phyloP scores from a whole-genome alignment of 208 protist species.

The Leishmania tarentolae region DNA sequence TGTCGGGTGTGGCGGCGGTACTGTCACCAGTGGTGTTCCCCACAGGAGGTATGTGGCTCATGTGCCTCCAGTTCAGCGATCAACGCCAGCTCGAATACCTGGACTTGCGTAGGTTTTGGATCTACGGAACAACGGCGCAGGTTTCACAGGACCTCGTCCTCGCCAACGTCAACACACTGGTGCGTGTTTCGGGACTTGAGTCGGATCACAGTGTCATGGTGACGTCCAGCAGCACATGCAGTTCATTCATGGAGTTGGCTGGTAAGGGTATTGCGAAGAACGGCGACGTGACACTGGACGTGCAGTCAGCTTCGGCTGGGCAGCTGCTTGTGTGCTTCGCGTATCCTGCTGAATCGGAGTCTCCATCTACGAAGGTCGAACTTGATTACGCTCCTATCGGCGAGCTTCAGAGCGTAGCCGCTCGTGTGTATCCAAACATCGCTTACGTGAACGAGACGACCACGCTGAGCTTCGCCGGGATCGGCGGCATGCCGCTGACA shows the following conservation, averaged over 20 bases:
- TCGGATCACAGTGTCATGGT: slow-evolving; percentile 22
- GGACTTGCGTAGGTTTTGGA: slow-evolving; percentile 19
- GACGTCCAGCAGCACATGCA: slow-evolving; percentile 12
- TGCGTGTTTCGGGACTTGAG: slow-evolving; percentile 29
- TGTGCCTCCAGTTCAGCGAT: slow-evolving; percentile 32
- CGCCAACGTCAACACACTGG: slow-evolving; percentile 7
- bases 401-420: slow-evolving; percentile 20
- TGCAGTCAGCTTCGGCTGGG: slow-evolving; percentile 15
- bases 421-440: slow-evolving; percentile 19
- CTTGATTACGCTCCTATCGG: slow-evolving; percentile 29
- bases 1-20: slow-evolving; percentile 1
- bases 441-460: slow-evolving; percentile 26
- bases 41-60: slow-evolving; percentile 26
- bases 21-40: slow-evolving; percentile 31
- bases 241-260: slow-evolving; percentile 5
- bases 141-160: slow-evolving; percentile 31
- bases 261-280: slow-evolving; percentile 16
- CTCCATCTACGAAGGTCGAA: slow-evolving; percentile 1
- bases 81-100: slow-evolving; percentile 4
- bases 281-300: slow-evolving; percentile 19
- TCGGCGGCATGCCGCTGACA: neutral
- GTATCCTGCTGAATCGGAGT: slow-evolving; percentile 30
- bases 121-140: slow-evolving; percentile 29
- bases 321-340: slow-evolving; percentile 43
- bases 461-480: slow-evolving; percentile 6